phyloP scores from a whole-genome alignment of 2,329 filamentous ascomycete genomes.

The Emergomyces orientalis region DNA sequence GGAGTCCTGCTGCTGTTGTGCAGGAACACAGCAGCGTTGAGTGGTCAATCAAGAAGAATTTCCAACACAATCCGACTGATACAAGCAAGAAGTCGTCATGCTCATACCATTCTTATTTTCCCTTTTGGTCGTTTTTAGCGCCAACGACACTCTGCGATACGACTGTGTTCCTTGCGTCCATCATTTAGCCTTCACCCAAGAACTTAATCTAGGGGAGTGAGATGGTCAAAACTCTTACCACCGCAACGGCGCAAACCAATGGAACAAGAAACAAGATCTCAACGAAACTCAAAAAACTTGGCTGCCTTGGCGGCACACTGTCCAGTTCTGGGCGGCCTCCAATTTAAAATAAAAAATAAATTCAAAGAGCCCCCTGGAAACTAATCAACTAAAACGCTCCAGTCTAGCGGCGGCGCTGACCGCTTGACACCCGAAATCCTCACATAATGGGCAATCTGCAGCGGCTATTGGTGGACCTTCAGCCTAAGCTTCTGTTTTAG shows the following conservation, averaged over 20 bases:
- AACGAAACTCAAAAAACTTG: neutral
- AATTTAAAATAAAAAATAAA: neutral
- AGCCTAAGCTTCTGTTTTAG: neutral
- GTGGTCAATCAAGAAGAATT: neutral
- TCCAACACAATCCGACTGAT: neutral
- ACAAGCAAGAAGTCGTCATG: neutral
- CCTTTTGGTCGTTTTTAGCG: neutral
- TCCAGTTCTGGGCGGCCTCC: neutral
- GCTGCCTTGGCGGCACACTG: neutral
- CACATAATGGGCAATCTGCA: too few species aligned
- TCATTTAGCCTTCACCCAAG: neutral
- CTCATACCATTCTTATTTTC: neutral
- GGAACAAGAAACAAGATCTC: neutral
- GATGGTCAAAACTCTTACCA: too few species aligned
- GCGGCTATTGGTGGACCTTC: neutral
- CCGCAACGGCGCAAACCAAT: too few species aligned
- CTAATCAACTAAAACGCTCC: neutral
- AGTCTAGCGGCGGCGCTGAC: neutral
- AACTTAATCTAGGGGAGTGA: neutral
- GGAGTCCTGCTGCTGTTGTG: too few species aligned
- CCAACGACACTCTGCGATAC: slow-evolving; percentile 1
- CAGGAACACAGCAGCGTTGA: too few species aligned
- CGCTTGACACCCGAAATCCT: neutral
- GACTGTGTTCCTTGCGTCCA: neutral
- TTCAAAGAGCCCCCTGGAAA: neutral